Evolutionary conservation across 108 stramenopile genomes (phyloP).

Genomic region (Mayamaea pseudoterrestris): DNA sequence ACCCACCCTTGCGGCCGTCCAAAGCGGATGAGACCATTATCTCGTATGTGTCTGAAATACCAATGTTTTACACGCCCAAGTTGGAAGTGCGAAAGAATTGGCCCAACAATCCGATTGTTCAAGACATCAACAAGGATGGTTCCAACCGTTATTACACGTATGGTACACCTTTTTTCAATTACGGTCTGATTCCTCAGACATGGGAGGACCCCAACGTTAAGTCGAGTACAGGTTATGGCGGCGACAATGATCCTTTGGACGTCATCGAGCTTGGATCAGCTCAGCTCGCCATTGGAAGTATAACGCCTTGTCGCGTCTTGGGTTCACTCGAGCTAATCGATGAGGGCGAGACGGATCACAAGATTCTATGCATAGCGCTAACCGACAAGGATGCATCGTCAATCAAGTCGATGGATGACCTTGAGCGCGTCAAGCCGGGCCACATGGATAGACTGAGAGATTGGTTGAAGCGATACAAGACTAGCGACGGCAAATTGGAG

Average conservation of each 20-base stretch:
- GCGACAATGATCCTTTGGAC: constrained; percentile 97
- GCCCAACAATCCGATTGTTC: constrained; percentile 56
- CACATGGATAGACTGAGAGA: constrained; percentile 63
- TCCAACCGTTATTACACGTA: constrained; percentile 93
- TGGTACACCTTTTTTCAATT: constrained; percentile 96
- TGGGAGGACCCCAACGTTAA: constrained; percentile 91
- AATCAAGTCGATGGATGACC: constrained; percentile 66
- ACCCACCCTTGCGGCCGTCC: constrained; percentile 48
- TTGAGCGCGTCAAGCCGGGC: constrained; percentile 81
- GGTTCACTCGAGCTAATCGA: constrained; percentile 93
- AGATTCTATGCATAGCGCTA: constrained; percentile 86
- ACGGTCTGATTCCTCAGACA: constrained; percentile 93
- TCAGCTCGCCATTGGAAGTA: constrained; percentile 81
- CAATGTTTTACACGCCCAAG: constrained; percentile 91
- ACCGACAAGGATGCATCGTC: constrained; percentile 50
- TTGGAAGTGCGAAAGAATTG: constrained; percentile 89
- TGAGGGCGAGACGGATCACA: constrained; percentile 96
- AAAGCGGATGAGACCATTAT: constrained; percentile 36
- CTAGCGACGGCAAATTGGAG: constrained; percentile 88
- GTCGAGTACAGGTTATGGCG: constrained; percentile 67
- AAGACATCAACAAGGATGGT: constrained; percentile 90
- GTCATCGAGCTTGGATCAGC: constrained; percentile 88
- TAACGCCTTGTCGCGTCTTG: constrained; percentile 86
- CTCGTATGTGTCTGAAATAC: constrained; percentile 90
- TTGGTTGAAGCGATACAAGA: constrained; percentile 97